These are phyloP conservation scores for Gentiana straminea DNA, from an alignment of 257 asterid species.

Conservation along the genomic window DNA sequence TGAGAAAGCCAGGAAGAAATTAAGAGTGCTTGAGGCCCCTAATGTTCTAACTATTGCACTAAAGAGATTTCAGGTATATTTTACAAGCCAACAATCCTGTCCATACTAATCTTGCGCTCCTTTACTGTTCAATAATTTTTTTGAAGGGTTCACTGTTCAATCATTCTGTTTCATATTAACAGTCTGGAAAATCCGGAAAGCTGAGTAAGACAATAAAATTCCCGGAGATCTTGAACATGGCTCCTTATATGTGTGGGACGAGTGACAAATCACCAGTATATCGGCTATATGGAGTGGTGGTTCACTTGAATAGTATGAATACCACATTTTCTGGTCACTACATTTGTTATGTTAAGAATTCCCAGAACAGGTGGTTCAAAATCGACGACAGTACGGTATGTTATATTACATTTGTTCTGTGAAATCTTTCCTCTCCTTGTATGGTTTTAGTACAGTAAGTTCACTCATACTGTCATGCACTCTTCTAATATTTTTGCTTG, in stretches of 20 bases:
- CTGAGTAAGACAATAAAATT: conserved; percentile 60
- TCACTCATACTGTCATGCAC: no score
- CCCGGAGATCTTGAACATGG: conserved; percentile 61
- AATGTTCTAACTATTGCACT: conserved; percentile 75
- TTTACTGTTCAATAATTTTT: conserved; percentile 5
- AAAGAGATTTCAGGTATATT: conserved; percentile 71
- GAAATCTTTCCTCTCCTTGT: no score
- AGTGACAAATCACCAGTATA: conserved; percentile 77
- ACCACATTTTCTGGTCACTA: conserved; percentile 82
- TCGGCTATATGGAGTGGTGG: conserved; percentile 72
- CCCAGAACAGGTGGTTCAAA: conserved; percentile 63
- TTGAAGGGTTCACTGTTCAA: no score
- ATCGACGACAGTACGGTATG: conserved; percentile 65
- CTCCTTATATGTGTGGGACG: conserved; percentile 74
- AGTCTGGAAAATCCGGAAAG: conserved; percentile 75
- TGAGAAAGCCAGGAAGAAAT: conserved; percentile 75
- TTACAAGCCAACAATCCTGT: background rate
- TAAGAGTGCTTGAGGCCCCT: conserved; percentile 76
- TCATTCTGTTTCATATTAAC: conserved; percentile 17
- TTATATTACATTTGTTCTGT: background rate
- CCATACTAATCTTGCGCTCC: conserved; percentile 1
- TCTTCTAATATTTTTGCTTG: no score
- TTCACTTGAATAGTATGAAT: conserved; percentile 63
- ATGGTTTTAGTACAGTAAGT: no score
- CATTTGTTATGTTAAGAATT: conserved; percentile 58